A percentile compares a stretch with the other conserved stretches of the same genome.
phyloP scores from a whole-genome alignment of 2,329 filamentous ascomycete species.

The Fusarium albosuccineum region DNA sequence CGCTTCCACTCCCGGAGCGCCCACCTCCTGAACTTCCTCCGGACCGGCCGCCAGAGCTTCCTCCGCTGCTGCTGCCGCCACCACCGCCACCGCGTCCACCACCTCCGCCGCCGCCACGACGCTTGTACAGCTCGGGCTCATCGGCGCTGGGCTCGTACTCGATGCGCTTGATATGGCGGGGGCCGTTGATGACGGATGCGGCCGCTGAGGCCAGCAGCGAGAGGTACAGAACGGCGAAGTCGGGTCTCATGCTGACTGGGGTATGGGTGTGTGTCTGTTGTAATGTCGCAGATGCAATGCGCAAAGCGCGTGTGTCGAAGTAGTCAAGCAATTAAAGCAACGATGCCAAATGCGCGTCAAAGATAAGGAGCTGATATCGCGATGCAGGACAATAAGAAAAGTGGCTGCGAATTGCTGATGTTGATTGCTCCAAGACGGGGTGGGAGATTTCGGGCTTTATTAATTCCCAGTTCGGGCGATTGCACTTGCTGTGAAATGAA shows the following conservation, averaged over 20 bases:
- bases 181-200: constrained; percentile 43
- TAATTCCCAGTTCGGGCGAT: too few species aligned
- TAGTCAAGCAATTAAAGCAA: neutral
- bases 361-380: too few species aligned
- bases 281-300: constrained; percentile 5
- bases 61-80: constrained; percentile 37
- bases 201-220: constrained; percentile 47
- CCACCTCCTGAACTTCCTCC: constrained; percentile 25
- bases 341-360: too few species aligned
- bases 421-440: too few species aligned
- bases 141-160: constrained; percentile 43
- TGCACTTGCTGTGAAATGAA: too few species aligned
- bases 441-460: too few species aligned
- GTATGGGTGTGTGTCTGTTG: constrained; percentile 3
- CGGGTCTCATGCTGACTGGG: constrained; percentile 49
- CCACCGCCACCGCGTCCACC: constrained; percentile 60
- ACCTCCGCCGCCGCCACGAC: constrained; percentile 70
- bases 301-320: neutral
- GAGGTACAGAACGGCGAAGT: constrained; percentile 47
- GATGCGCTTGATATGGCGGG: constrained; percentile 42
- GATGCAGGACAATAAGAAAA: too few species aligned
- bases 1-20: constrained; percentile 29
- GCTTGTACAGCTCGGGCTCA: constrained; percentile 67
- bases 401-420: too few species aligned
- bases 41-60: constrained; percentile 18